Base-by-base conservation (phyloP, 345 rosid species). In the Laguncularia racemosa region DNA sequence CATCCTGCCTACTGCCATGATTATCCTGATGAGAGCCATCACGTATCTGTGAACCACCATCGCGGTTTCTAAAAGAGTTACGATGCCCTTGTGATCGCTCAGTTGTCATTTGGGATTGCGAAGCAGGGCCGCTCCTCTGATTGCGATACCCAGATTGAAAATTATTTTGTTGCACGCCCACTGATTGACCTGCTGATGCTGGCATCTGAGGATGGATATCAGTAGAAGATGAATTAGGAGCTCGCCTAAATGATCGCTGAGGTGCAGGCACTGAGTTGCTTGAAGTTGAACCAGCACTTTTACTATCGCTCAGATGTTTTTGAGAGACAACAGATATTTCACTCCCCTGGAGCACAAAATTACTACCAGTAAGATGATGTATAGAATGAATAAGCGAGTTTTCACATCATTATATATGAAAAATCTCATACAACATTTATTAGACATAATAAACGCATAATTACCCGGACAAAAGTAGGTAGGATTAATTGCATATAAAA, bases 1-100 rank as follows among this genome's bases (percentile, higher is more conserved):
- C 95, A 71, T 76, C 88, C 45, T 89, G 92, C 71, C 95, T 77
- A 50, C 82, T 79, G 44, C 89, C 89, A 65, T 82, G 80, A 67
- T 57, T 80, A 50, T 81, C 84, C 71, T 84, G 80, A 65, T 83
- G 88, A 61, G 83, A 81, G 68, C 84, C 82, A 69, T 81, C 78
- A 40, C 83, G 78, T 6, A 73, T 52, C 74, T 81, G 79, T 10
- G 65, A 65, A 15, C 80, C 78, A 20, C 77, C 60, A 66, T 82
- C 82, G 23, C 83, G 95, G 67, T 63, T 78, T 70, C 87, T 80
- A 59, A 72, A 76, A 4, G 93, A 78, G 71, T 71, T 86, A 45
- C 87, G 46, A 44, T 54, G 91, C 12, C 58, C 88, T 52, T 85
- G 81, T 21, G 64, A 75, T 57, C 84, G 87, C 61, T 84, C 88